Percentiles rank a stretch among this genome's conserved stretches.
phyloP scores from a whole-genome alignment of 176 grass and related monocot genomes.

The Phoenix roebelenii region DNA sequence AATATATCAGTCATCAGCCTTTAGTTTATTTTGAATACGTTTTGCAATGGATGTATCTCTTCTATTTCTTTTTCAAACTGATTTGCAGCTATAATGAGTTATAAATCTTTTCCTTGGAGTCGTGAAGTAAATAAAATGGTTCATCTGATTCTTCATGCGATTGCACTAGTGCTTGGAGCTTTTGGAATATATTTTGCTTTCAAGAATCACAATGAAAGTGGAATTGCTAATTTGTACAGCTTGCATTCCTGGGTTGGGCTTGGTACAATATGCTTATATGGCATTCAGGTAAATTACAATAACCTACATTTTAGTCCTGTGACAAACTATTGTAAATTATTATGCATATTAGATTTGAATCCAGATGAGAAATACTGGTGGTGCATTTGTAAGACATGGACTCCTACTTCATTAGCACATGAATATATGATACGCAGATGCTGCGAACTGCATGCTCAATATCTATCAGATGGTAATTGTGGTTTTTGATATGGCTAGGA shows the following conservation, averaged over 20 bases:
- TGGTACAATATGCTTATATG: conserved; percentile 58
- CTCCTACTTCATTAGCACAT: no score
- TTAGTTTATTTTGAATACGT: no score
- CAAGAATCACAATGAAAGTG: conserved; percentile 88
- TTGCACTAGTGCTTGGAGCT: conserved; percentile 51
- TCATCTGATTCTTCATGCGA: conserved; percentile 58
- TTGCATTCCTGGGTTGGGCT: conserved; percentile 90
- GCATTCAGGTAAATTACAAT: conserved; percentile 41
- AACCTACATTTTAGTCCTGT: no score
- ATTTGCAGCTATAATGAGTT: conserved; percentile 69
- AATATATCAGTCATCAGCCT: not conserved
- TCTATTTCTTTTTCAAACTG: not conserved
- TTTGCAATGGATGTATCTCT: no score
- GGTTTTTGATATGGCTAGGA: no score
- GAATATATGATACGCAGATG: no score
- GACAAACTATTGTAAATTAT: no score
- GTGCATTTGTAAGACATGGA: no score
- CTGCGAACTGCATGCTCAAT: no score
- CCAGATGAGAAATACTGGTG: no score
- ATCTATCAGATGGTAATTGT: no score
- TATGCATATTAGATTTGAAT: no score
- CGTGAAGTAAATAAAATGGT: conserved; percentile 56
- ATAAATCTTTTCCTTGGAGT: conserved; percentile 51
- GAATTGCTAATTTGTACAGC: conserved; percentile 89
- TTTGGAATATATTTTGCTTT: conserved; percentile 80